Conservation (phyloP, 2,329 filamentous ascomycete species). For the Fusarium mexicanum region DNA sequence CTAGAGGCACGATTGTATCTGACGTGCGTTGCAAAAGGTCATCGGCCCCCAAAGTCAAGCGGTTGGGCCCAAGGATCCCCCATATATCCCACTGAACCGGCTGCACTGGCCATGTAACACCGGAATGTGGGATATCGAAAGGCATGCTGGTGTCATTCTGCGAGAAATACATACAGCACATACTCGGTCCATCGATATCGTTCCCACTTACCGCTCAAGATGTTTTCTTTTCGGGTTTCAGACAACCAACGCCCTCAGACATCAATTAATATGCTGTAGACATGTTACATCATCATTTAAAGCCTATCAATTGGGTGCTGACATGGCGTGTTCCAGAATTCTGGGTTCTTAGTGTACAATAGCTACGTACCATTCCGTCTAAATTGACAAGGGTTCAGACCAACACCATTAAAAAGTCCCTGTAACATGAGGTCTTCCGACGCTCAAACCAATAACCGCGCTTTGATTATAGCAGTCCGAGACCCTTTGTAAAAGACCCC, state of each 20-base stretch:
- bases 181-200: neutral
- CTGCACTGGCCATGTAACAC: neutral
- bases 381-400: neutral
- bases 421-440: neutral
- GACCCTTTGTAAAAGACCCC: constrained; percentile 17
- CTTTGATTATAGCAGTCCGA: neutral
- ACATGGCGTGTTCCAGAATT: neutral
- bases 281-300: neutral
- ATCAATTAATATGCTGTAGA: neutral
- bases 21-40: neutral
- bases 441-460: neutral
- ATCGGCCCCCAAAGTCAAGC: neutral
- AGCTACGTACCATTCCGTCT: neutral
- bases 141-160: neutral
- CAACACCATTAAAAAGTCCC: constrained; percentile 1
- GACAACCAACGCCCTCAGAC: neutral
- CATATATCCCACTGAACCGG: neutral
- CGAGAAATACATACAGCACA: neutral
- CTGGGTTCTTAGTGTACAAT: neutral
- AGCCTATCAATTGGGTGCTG: constrained; percentile 19
- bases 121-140: neutral
- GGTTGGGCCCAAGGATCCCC: neutral
- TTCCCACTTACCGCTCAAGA: neutral
- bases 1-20: neutral
- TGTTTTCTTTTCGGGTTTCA: neutral